These are phyloP conservation scores for Chaetoceros tenuissimus DNA, from an alignment of 108 stramenopile species.

Conservation along the genomic window DNA sequence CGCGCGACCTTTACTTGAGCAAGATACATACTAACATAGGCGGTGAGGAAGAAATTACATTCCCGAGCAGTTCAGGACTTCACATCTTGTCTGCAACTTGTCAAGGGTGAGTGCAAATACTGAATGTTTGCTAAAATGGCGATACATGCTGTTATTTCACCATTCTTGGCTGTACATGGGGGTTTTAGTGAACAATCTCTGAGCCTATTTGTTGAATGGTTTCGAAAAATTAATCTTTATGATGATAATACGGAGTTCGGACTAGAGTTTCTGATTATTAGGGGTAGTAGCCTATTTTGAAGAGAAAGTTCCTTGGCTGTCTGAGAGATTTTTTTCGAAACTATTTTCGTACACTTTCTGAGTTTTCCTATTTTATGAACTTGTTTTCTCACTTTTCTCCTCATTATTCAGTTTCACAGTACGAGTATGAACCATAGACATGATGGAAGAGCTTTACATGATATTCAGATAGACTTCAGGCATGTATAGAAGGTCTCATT, in stretches of 20 bases:
- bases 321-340: no score
- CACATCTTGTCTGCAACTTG: not conserved
- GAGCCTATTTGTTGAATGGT: not conserved
- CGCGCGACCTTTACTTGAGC: no score
- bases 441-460: no score
- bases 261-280: not conserved
- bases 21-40: no score
- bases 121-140: not conserved
- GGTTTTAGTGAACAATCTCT: slow-evolving; percentile 1
- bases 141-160: not conserved
- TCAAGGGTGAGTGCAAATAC: not conserved
- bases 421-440: no score
- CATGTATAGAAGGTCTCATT: no score
- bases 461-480: no score
- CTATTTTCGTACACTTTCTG: no score
- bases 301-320: not conserved
- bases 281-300: not conserved
- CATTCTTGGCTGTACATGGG: not conserved
- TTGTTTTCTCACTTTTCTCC: no score
- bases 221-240: not conserved
- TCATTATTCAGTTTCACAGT: no score
- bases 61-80: not conserved
- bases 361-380: no score
- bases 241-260: not conserved
- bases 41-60: not conserved